Conservation (phyloP, 257 asterid genomes). For the Penstemon barbatus region DNA sequence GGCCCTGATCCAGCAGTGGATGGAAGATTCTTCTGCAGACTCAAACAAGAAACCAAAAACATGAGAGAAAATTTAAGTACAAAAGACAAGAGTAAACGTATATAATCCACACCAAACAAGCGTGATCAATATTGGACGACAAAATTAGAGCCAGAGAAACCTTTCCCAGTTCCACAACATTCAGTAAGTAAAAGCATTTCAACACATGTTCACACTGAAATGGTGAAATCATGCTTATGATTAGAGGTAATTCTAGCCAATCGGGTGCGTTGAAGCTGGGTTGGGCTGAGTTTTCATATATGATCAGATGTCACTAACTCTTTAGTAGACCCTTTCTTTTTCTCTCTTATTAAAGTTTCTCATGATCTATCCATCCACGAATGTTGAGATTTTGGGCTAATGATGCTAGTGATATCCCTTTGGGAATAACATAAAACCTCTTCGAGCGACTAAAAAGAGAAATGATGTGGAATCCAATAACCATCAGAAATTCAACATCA, state of each 20-base stretch:
- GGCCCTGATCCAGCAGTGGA: conserved; percentile 59
- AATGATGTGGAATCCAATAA: not conserved
- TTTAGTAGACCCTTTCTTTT: not conserved
- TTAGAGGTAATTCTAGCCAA: too few relatives aligned
- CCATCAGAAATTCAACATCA: conserved; percentile 3
- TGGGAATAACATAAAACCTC: not conserved
- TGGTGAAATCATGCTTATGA: not conserved
- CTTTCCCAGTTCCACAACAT: not conserved
- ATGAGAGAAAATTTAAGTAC: not conserved
- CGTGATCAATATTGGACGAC: not conserved
- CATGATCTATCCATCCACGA: conserved; percentile 1
- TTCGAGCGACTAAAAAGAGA: not conserved
- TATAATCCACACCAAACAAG: not conserved
- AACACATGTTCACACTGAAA: not conserved
- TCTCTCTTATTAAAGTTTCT: not conserved
- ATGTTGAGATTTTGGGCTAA: not conserved
- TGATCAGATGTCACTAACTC: conserved; percentile 6
- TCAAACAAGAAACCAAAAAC: conserved; percentile 20
- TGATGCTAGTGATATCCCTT: not conserved
- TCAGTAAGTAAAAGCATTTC: not conserved
- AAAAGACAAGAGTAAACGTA: not conserved
- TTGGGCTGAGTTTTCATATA: not conserved
- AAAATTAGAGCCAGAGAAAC: not conserved
- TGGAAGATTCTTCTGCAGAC: conserved; percentile 84
- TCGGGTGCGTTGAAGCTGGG: too few relatives aligned